Conservation (phyloP, 768 basidiomycete genomes). For the Neoboletus magnificus region DNA sequence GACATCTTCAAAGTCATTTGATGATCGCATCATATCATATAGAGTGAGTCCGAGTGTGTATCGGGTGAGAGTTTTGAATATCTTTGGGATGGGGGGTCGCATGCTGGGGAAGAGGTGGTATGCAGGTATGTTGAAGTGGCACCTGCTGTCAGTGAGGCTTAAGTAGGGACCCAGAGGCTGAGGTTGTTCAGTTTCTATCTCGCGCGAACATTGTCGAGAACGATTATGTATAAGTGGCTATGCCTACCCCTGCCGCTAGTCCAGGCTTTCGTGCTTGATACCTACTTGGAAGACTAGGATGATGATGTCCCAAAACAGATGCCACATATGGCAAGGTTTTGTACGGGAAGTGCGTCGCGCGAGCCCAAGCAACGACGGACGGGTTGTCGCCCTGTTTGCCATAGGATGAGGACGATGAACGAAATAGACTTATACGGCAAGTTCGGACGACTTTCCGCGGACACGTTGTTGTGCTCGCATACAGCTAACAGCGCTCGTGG, state of each 20-base stretch:
- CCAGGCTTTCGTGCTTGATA: too few relatives aligned
- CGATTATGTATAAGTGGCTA: background rate
- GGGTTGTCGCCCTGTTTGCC: background rate
- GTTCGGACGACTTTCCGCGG: background rate
- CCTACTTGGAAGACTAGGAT: background rate
- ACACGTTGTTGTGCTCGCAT: background rate
- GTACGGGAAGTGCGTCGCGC: too few relatives aligned
- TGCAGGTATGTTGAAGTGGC: background rate
- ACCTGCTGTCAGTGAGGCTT: background rate
- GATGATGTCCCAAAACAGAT: background rate
- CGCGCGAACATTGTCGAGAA: background rate
- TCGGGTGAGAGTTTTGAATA: background rate
- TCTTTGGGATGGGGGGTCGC: constrained; percentile 1
- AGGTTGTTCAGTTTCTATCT: background rate
- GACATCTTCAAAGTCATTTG: constrained; percentile 22
- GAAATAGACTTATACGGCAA: background rate
- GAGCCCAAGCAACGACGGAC: too few relatives aligned
- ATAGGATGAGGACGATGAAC: constrained; percentile 6
- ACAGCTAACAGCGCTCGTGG: background rate
- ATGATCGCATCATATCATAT: constrained; percentile 16
- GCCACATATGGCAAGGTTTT: background rate
- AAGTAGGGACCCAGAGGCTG: background rate
- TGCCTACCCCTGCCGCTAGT: background rate
- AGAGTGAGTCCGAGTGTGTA: constrained; percentile 10
- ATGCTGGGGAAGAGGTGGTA: background rate